Evolutionary conservation across 306 rosid genomes (phyloP).

Genomic region (Neltuma alba): DNA sequence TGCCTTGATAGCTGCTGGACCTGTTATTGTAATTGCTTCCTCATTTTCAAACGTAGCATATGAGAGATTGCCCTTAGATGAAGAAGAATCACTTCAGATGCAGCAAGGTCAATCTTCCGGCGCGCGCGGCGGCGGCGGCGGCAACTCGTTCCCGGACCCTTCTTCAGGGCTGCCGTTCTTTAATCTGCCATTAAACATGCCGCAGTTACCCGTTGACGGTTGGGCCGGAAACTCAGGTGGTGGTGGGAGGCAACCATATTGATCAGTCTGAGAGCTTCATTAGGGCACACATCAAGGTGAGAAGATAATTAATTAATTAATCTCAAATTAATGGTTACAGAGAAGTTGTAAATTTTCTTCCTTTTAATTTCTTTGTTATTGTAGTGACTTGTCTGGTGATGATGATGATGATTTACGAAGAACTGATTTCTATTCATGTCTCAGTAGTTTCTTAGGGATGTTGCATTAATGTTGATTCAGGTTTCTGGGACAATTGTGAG

Average conservation of each 20-base stretch:
- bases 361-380: slow-evolving; percentile 1
- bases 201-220: slow-evolving; percentile 71
- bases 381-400: background rate
- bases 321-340: slow-evolving; percentile 6
- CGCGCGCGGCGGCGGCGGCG: background rate
- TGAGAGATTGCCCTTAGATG: slow-evolving; percentile 86
- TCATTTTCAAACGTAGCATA: slow-evolving; percentile 90
- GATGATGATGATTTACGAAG: slow-evolving; percentile 25
- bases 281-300: slow-evolving; percentile 53
- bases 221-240: slow-evolving; percentile 71
- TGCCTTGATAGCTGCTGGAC: slow-evolving; percentile 78
- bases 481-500: slow-evolving; percentile 43
- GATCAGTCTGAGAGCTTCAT: slow-evolving; percentile 27
- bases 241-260: slow-evolving; percentile 59
- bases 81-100: slow-evolving; percentile 67
- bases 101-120: slow-evolving; percentile 59
- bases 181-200: slow-evolving; percentile 75
- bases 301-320: slow-evolving; percentile 11
- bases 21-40: slow-evolving; percentile 84
- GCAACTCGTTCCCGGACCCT: slow-evolving; percentile 67
- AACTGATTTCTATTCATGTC: slow-evolving; percentile 29
- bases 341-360: slow-evolving; percentile 33
- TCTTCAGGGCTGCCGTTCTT: slow-evolving; percentile 84
- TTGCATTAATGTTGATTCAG: slow-evolving; percentile 32
- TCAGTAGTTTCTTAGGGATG: slow-evolving; percentile 33